These are phyloP conservation scores for Catunica adiposa DNA, from an alignment of 2,329 filamentous ascomycete species.

Conservation along the genomic window DNA sequence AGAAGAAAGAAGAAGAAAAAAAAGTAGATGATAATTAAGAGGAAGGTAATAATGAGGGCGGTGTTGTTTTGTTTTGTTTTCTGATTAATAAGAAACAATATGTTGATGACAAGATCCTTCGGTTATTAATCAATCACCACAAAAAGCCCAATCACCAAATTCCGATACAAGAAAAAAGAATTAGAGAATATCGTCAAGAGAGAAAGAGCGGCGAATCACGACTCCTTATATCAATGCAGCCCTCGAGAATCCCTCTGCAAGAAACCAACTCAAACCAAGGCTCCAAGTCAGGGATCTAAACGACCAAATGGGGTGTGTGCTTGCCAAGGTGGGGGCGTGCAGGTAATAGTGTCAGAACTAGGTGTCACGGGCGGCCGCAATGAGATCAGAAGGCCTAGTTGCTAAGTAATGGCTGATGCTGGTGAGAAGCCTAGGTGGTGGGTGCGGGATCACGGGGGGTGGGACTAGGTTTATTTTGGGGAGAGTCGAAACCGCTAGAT, in stretches of 20 bases:
- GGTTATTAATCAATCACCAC: neutral
- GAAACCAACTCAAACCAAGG: neutral
- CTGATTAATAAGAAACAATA: neutral
- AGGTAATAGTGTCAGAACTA: no score
- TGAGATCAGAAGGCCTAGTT: no score
- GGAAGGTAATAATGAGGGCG: neutral
- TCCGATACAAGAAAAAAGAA: slow-evolving; percentile 5
- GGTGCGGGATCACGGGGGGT: no score
- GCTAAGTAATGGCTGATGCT: no score
- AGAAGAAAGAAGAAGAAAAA: neutral
- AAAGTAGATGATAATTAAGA: neutral
- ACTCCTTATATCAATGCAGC: slow-evolving; percentile 6
- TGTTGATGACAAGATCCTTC: neutral
- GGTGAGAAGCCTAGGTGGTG: no score
- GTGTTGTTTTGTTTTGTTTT: neutral
- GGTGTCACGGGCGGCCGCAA: no score
- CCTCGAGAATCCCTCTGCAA: neutral
- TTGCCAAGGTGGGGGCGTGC: no score
- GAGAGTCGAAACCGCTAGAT: no score
- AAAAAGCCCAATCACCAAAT: neutral
- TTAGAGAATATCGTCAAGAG: slow-evolving; percentile 1
- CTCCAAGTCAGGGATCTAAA: no score
- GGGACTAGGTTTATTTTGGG: no score
- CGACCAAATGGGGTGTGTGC: no score
- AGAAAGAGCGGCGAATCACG: neutral